A percentile compares a stretch with the other conserved stretches of the same genome.
These are phyloP conservation scores for Spergularia bocconei DNA, from an alignment of 148 eudicot genomes.

Conservation along the genomic window DNA sequence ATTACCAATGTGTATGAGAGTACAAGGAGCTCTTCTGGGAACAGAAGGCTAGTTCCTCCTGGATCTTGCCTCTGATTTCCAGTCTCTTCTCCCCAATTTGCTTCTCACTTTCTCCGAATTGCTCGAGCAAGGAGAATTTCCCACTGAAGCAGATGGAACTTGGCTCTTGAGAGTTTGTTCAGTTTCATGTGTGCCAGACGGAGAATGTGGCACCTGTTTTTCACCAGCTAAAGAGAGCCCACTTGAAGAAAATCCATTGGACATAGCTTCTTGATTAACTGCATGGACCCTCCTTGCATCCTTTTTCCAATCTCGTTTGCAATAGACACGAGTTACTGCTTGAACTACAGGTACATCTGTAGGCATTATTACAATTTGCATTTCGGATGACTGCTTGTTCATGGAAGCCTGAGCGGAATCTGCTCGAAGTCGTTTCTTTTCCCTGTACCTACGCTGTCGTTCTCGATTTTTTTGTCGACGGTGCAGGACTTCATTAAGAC, in stretches of 20 bases:
- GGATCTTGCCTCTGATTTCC: conserved; percentile 94
- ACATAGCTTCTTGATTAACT: conserved; percentile 32
- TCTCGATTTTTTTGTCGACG: conserved; percentile 83
- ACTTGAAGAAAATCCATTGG: conserved; percentile 15
- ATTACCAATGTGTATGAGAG: background rate
- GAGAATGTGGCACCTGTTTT: conserved; percentile 17
- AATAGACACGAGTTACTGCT: conserved; percentile 42
- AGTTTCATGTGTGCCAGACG: conserved; percentile 13
- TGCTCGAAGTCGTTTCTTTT: conserved; percentile 67
- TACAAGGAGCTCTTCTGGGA: background rate
- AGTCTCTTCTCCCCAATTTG: conserved; percentile 54
- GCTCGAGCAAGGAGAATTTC: conserved; percentile 1
- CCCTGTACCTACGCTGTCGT: conserved; percentile 94
- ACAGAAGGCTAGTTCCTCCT: conserved; percentile 37
- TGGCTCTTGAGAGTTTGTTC: conserved; percentile 18
- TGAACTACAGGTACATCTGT: conserved; percentile 29
- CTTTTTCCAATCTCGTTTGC: conserved; percentile 82
- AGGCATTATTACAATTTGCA: conserved; percentile 29
- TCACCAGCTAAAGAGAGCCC: conserved; percentile 28
- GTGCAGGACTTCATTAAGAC: conserved; percentile 48
- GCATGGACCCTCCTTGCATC: conserved; percentile 73
- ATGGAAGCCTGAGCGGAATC: conserved; percentile 30
- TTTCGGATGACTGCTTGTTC: conserved; percentile 20
- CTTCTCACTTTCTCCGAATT: conserved; percentile 32
- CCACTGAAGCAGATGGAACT: conserved; percentile 12